Conservation (phyloP, 345 rosid genomes). For the Corchorus olitorius region DNA sequence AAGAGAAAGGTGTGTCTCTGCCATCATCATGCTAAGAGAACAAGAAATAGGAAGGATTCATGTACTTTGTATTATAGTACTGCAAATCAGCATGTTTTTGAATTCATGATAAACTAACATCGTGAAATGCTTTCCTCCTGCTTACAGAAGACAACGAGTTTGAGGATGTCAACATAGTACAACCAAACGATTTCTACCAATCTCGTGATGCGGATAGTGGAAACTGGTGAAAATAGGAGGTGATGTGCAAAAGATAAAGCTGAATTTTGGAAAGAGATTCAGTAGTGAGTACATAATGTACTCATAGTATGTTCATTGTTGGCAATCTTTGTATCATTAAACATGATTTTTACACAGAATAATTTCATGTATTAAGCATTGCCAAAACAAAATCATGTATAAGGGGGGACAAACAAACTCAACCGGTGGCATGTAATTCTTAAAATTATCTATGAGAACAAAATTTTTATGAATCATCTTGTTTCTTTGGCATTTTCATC, state of each 20-base stretch:
- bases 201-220: slow-evolving; percentile 58
- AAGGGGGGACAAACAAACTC: neutral
- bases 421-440: neutral
- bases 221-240: slow-evolving; percentile 43
- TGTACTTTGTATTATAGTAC: slow-evolving; percentile 1
- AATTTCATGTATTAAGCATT: neutral
- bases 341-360: neutral
- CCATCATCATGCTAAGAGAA: neutral
- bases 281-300: neutral
- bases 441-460: neutral
- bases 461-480: neutral
- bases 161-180: slow-evolving; percentile 67
- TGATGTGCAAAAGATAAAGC: neutral
- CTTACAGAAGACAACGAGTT: slow-evolving; percentile 67
- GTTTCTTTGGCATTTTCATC: neutral
- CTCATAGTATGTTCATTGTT: neutral
- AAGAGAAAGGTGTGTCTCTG: neutral
- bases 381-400: neutral
- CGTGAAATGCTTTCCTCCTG: neutral
- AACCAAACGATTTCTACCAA: slow-evolving; percentile 62
- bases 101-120: neutral
- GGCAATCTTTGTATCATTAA: neutral
- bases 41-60: neutral
- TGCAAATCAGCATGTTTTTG: slow-evolving; percentile 8
- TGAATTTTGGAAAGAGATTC: neutral